phyloP scores from a whole-genome alignment of 2,329 filamentous ascomycete species.

The Akanthomyces muscarius region DNA sequence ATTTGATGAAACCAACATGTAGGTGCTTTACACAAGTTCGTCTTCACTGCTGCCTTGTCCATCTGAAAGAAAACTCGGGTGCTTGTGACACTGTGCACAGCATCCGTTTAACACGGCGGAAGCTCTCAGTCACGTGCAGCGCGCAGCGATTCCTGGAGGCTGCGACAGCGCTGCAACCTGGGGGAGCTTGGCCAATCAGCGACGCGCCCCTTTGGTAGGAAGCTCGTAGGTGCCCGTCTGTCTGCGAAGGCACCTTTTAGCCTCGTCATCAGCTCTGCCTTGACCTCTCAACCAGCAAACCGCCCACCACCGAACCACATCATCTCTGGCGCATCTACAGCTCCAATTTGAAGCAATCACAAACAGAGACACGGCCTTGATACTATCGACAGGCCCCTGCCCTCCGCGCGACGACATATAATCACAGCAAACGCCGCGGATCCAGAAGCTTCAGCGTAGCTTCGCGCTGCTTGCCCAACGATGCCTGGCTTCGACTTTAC shows the following conservation, averaged over 20 bases:
- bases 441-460: neutral
- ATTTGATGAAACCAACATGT: too few species aligned
- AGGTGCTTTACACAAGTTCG: too few species aligned
- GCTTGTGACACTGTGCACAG: neutral
- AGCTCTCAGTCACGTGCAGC: constrained; percentile 14
- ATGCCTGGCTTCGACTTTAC: constrained; percentile 99
- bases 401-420: neutral
- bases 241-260: constrained; percentile 30
- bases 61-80: neutral
- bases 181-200: constrained; percentile 26
- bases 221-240: constrained; percentile 23
- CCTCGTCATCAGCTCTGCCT: constrained; percentile 49
- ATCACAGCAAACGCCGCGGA: neutral
- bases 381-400: neutral
- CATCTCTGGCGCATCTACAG: neutral
- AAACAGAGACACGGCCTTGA: neutral
- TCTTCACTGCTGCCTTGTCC: neutral
- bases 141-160: neutral
- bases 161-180: constrained; percentile 15
- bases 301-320: neutral
- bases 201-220: constrained; percentile 17
- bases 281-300: constrained; percentile 17
- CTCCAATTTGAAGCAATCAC: neutral
- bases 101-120: neutral
- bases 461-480: constrained; percentile 20